phyloP scores from a whole-genome alignment of 768 basidiomycete species.

The Phlebiopsis gigantea region DNA sequence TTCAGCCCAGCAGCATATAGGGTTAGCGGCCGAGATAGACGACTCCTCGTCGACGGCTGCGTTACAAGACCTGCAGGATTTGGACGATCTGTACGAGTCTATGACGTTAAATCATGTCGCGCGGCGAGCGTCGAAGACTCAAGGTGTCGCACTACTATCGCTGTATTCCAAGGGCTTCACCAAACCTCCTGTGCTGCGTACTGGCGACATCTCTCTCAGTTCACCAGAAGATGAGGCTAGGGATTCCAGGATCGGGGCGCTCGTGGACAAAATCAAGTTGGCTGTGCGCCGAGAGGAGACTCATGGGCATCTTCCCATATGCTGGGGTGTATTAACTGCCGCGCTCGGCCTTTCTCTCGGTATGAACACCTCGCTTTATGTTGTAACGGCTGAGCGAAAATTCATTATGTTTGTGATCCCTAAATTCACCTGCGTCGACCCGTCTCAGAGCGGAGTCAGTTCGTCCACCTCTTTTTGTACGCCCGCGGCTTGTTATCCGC shows the following conservation, averaged over 20 bases:
- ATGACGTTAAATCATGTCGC: constrained; percentile 91
- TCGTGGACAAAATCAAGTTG: constrained; percentile 69
- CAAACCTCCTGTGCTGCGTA: constrained; percentile 35
- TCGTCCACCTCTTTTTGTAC: constrained; percentile 91
- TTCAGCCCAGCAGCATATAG: constrained; percentile 22
- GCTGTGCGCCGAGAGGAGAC: constrained; percentile 57
- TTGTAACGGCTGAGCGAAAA: background rate
- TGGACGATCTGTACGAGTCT: constrained; percentile 78
- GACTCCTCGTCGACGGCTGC: constrained; percentile 17
- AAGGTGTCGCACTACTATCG: constrained; percentile 89
- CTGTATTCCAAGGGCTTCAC: constrained; percentile 82
- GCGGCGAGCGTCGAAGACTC: constrained; percentile 80
- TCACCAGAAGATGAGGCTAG: constrained; percentile 19
- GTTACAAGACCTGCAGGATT: constrained; percentile 39
- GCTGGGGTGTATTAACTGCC: constrained; percentile 84
- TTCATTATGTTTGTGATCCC: background rate
- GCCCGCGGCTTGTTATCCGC: constrained; percentile 87
- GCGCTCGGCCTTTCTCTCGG: constrained; percentile 71
- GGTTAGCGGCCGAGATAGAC: background rate
- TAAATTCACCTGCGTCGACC: background rate
- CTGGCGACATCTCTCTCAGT: constrained; percentile 17
- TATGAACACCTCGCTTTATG: constrained; percentile 27
- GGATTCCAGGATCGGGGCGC: constrained; percentile 19
- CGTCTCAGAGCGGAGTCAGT: constrained; percentile 66
- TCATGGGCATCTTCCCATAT: constrained; percentile 82